These are phyloP conservation scores for Colletotrichum sp. DNA, from an alignment of 2,329 filamentous ascomycete genomes.

Conservation along the genomic window DNA sequence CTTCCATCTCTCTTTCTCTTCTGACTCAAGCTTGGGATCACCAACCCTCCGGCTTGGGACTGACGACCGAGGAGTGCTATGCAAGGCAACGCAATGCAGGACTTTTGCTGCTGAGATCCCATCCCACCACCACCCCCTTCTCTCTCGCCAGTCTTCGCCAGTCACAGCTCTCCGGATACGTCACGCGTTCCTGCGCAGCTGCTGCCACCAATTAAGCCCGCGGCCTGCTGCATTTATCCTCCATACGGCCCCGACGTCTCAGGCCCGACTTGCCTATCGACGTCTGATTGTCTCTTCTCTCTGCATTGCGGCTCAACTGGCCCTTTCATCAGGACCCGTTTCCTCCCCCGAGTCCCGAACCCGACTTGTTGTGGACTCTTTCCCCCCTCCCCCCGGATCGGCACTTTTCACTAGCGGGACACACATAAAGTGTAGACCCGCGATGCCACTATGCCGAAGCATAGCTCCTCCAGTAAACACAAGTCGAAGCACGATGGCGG, in stretches of 20 bases:
- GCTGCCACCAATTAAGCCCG: slow-evolving; percentile 10
- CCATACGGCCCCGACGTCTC: not conserved
- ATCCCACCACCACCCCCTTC: not conserved
- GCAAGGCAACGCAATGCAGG: slow-evolving; percentile 10
- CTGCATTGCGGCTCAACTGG: slow-evolving; percentile 12
- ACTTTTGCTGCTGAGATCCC: slow-evolving; percentile 1
- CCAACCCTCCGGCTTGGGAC: not conserved
- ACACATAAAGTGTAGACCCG: slow-evolving; percentile 12
- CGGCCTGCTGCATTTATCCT: slow-evolving; percentile 12
- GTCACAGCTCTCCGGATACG: slow-evolving; percentile 12
- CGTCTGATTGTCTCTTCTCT: slow-evolving; percentile 6
- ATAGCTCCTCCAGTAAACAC: slow-evolving; percentile 25
- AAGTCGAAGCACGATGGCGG: slow-evolving; percentile 24
- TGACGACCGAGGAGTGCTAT: not conserved
- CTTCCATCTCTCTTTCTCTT: not conserved
- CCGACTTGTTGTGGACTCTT: not conserved
- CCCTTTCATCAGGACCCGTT: not conserved
- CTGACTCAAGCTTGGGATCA: not conserved
- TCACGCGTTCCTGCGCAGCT: slow-evolving; percentile 14
- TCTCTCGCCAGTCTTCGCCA: slow-evolving; percentile 5
- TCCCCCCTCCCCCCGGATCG: not conserved
- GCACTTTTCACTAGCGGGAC: not conserved
- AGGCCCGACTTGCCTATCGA: slow-evolving; percentile 6
- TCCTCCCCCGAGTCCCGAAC: not conserved
- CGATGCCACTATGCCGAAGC: slow-evolving; percentile 33